Conservation (phyloP, 139 green algal genomes). For the Yamagishiella unicocca region DNA sequence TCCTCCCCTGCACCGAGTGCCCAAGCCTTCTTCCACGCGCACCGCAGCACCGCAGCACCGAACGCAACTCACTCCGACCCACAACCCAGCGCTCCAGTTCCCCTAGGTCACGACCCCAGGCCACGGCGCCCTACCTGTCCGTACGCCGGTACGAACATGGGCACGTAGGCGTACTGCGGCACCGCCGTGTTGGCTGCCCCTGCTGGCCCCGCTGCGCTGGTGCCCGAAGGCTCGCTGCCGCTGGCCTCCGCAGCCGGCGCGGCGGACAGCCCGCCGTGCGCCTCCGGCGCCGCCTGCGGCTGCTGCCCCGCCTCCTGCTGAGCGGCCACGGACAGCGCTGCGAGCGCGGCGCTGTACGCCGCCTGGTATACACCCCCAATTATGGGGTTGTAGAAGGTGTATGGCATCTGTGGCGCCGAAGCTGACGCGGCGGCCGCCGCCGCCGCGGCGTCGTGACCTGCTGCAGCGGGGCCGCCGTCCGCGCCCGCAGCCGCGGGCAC, state of each 20-base stretch:
- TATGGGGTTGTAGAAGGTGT: constrained; percentile 54
- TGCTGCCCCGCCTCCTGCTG: not conserved
- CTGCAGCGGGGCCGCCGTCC: not conserved
- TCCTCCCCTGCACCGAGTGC: too few relatives aligned
- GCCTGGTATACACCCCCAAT: constrained; percentile 65
- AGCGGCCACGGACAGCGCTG: not conserved
- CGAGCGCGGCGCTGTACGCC: constrained; percentile 64
- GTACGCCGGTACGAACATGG: constrained; percentile 11
- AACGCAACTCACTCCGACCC: too few relatives aligned
- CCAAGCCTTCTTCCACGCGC: too few relatives aligned
- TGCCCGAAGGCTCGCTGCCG: not conserved
- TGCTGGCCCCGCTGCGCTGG: constrained; percentile 22
- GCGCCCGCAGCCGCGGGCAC: not conserved
- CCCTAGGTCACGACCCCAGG: too few relatives aligned
- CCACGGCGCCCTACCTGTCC: not conserved
- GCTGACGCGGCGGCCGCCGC: not conserved
- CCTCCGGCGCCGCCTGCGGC: not conserved
- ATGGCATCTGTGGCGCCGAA: not conserved
- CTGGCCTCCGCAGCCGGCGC: not conserved
- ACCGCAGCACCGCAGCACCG: too few relatives aligned
- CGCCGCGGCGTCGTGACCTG: not conserved
- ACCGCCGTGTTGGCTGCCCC: constrained; percentile 27
- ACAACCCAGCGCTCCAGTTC: too few relatives aligned
- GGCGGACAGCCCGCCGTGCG: constrained; percentile 11
- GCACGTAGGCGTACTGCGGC: constrained; percentile 36